phyloP scores from a whole-genome alignment of 345 rosid species.

The Corchorus capsularis region DNA sequence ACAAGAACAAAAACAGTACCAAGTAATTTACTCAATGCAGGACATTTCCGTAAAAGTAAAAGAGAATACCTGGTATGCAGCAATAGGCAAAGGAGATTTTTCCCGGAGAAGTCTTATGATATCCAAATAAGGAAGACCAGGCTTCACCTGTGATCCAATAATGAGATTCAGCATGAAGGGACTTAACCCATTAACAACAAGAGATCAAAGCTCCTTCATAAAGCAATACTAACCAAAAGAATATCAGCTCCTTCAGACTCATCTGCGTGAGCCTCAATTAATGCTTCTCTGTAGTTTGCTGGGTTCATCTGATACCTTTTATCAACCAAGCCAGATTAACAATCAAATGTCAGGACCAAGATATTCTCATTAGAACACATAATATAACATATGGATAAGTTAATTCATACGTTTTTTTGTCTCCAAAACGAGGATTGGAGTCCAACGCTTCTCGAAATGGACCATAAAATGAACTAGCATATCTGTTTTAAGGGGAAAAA shows the following conservation, averaged over 20 bases:
- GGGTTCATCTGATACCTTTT: slow-evolving; percentile 98
- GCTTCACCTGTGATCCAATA: slow-evolving; percentile 67
- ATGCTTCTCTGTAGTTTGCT: slow-evolving; percentile 89
- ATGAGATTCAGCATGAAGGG: slow-evolving; percentile 23
- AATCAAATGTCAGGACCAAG: slow-evolving; percentile 20
- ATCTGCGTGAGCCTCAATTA: slow-evolving; percentile 80
- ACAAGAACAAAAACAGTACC: background rate
- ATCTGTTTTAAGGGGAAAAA: slow-evolving; percentile 44
- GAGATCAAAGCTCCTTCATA: slow-evolving; percentile 12
- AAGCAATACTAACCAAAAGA: slow-evolving; percentile 61
- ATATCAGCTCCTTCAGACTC: slow-evolving; percentile 98
- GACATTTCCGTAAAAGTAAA: background rate
- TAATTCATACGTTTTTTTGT: slow-evolving; percentile 76
- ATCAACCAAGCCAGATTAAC: slow-evolving; percentile 35
- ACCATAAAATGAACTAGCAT: slow-evolving; percentile 95
- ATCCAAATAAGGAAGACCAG: slow-evolving; percentile 96
- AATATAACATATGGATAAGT: slow-evolving; percentile 6
- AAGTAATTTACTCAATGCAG: too few relatives aligned
- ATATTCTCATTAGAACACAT: background rate
- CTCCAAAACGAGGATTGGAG: slow-evolving; percentile 94
- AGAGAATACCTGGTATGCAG: slow-evolving; percentile 81
- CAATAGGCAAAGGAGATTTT: slow-evolving; percentile 78
- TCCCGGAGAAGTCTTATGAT: slow-evolving; percentile 87
- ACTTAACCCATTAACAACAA: background rate
- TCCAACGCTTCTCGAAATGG: slow-evolving; percentile 95